Evolutionary conservation across 2,329 filamentous ascomycete species (phyloP).

Genomic region (Dissoconium aciculare): DNA sequence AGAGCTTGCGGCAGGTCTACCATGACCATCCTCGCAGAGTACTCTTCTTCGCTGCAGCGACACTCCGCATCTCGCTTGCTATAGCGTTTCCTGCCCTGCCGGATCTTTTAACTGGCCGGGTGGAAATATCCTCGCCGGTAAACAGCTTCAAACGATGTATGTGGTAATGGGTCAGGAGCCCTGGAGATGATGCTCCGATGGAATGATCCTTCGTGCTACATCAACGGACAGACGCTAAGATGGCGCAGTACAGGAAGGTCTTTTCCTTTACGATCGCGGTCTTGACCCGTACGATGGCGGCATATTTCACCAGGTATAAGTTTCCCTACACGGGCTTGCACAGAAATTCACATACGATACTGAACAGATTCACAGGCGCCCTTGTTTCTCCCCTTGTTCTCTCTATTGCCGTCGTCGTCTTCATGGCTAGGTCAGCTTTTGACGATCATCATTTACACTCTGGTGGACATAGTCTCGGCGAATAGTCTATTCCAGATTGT

Average conservation of each 20-base stretch:
- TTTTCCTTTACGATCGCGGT: conserved; percentile 92
- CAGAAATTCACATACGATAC: too few relatives aligned
- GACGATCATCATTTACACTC: conserved; percentile 65
- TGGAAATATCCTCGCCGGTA: conserved; percentile 92
- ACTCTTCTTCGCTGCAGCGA: conserved; percentile 61
- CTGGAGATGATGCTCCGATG: not conserved
- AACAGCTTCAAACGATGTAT: conserved; percentile 95
- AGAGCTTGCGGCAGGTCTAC: conserved; percentile 16
- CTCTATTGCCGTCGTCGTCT: conserved; percentile 65
- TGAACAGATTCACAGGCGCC: conserved; percentile 57
- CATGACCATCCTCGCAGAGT: conserved; percentile 36
- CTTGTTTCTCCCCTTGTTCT: conserved; percentile 79
- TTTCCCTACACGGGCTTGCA: too few relatives aligned
- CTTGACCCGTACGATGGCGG: conserved; percentile 95
- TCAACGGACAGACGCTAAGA: conserved; percentile 18
- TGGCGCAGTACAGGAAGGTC: conserved; percentile 70
- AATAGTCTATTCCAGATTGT: conserved; percentile 66
- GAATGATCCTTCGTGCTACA: conserved; percentile 8
- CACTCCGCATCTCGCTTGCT: conserved; percentile 66
- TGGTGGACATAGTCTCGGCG: conserved; percentile 69
- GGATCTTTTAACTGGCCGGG: conserved; percentile 71
- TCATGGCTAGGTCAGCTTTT: conserved; percentile 28
- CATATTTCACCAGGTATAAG: conserved; percentile 56
- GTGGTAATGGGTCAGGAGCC: too few relatives aligned
- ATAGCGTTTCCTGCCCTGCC: conserved; percentile 69